Base-by-base conservation (phyloP, 768 basidiomycete genomes). In the Naganishia vaughanmartiniae region DNA sequence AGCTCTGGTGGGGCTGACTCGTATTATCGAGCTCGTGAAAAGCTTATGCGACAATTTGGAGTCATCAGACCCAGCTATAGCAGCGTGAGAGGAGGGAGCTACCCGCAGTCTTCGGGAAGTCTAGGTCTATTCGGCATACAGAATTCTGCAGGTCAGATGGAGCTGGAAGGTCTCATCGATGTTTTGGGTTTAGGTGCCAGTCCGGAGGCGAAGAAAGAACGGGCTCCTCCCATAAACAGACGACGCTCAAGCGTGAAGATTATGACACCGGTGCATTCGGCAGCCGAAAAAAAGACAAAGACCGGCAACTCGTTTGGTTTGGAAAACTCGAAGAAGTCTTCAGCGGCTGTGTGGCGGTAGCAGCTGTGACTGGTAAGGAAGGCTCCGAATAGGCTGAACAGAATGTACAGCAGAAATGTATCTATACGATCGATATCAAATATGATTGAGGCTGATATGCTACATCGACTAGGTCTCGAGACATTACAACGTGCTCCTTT, bases 1-100 rank as follows among this genome's bases (percentile, higher is more conserved):
- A 57, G 56, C 21, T 67, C 66, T 26, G 39, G 54, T 0, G 54
- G 36, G 5, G 54, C 56, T 21, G 54, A 57, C 31, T 67, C 66
- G 6, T 72, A 72, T 30, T 48, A 67, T 5, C 71, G 65, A 0
- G 71, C 71, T 9, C 57, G 67, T 28, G 71, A 72, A 46, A 58
- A 60, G 51, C 66, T 66, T 7, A 46, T 72, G 55, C 39, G 55
- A 26, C 66, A 67, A 26, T 58, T 58, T 36, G 71, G 71, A 2
- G 66, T 72, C 21, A 39, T 51, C 10, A 34, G 57, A 3, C 48
- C 55, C 14, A 67, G 66, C 31, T 67, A 54, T n/a, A 56, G 36
- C 58, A 68, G 66, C 30, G n/a, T 45, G 11, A 2, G 21, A 31
- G 42, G 70, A 28, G 30, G 65, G 24, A 71, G 70, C 19, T 31